Conservation (phyloP, 768 basidiomycete species). For the Suillus weaverae region DNA sequence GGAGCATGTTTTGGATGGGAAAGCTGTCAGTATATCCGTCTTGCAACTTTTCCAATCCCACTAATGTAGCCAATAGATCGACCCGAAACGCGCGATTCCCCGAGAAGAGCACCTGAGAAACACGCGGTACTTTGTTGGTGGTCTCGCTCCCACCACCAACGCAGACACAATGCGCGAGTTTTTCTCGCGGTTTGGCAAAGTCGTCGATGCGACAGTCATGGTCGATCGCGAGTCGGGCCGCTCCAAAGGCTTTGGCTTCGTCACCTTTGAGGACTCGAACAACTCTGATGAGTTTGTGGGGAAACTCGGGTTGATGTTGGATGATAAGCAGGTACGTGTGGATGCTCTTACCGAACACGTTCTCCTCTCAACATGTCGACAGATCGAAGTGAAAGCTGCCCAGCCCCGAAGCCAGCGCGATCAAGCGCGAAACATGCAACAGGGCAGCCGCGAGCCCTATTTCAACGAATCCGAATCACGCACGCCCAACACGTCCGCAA, state of each 20-base stretch:
- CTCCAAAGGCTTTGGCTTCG: conserved; percentile 84
- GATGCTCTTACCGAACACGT: not conserved
- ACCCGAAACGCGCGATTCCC: conserved; percentile 86
- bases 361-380: not conserved
- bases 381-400: conserved; percentile 86
- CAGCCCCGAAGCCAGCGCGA: conserved; percentile 70
- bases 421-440: conserved; percentile 41
- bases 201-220: conserved; percentile 86
- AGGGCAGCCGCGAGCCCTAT: conserved; percentile 23
- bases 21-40: conserved; percentile 50
- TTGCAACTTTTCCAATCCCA: conserved; percentile 4
- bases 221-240: conserved; percentile 73
- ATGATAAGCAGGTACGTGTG: conserved; percentile 69
- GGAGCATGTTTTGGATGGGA: conserved; percentile 76
- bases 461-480: conserved; percentile 39
- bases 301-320: conserved; percentile 64
- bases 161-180: conserved; percentile 70
- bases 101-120: conserved; percentile 76
- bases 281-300: conserved; percentile 68
- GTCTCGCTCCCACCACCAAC: conserved; percentile 65
- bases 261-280: conserved; percentile 70
- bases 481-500: conserved; percentile 31
- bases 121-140: conserved; percentile 82
- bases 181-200: conserved; percentile 72
- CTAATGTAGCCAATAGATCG: conserved; percentile 52